Evolutionary conservation across 2,329 filamentous ascomycete species (phyloP).

Genomic region (Penicillium brevicompactum): DNA sequence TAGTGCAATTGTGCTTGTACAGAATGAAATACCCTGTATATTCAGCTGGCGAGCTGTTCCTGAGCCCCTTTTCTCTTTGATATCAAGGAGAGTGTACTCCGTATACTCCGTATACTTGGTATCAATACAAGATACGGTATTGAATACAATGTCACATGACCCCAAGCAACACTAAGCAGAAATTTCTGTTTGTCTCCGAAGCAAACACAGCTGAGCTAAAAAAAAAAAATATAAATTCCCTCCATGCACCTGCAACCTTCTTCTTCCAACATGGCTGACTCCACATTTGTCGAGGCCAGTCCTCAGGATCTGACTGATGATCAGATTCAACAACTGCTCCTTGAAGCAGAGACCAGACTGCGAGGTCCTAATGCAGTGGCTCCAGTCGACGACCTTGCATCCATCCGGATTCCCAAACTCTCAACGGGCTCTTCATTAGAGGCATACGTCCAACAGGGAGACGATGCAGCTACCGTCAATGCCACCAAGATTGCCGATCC

Average conservation of each 20-base stretch:
- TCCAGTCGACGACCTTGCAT: constrained; percentile 15
- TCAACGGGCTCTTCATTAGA: constrained; percentile 50
- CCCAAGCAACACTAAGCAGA: constrained; percentile 1
- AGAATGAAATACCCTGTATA: no score
- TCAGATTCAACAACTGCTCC: constrained; percentile 64
- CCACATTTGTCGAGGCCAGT: constrained; percentile 14
- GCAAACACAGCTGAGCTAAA: constrained; percentile 19
- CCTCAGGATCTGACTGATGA: constrained; percentile 60
- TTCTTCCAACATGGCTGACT: constrained; percentile 17
- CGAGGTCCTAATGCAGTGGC: constrained; percentile 30
- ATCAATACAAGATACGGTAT: not conserved
- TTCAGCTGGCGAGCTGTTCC: no score
- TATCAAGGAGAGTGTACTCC: no score
- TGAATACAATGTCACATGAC: not conserved
- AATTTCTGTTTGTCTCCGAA: constrained; percentile 23
- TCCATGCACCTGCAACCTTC: constrained; percentile 1
- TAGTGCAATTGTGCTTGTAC: no score
- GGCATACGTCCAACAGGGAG: constrained; percentile 57
- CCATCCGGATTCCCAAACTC: constrained; percentile 54
- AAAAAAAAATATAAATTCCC: constrained; percentile 24
- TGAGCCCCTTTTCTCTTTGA: no score
- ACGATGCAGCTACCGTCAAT: constrained; percentile 58
- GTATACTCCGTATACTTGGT: no score
- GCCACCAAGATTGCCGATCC: constrained; percentile 52
- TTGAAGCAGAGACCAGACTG: constrained; percentile 64